Percentiles rank a stretch among this genome's conserved stretches.
phyloP scores from a whole-genome alignment of 208 protist genomes.

The Wallacemonas collosoma region DNA sequence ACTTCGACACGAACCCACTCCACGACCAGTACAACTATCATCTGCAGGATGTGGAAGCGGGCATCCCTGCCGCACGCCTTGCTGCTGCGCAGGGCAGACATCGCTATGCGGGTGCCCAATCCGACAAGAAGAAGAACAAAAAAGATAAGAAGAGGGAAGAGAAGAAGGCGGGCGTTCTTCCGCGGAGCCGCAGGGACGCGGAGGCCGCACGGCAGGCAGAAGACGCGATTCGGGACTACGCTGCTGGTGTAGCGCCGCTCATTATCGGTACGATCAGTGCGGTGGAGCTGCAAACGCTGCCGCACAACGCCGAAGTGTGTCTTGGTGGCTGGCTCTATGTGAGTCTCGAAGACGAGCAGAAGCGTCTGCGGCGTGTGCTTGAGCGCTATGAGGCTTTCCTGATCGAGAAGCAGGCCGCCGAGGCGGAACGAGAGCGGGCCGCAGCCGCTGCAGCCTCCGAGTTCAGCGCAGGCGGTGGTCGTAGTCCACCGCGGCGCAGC shows the following conservation, averaged over 20 bases:
- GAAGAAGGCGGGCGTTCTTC: neutral
- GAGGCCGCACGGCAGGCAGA: neutral
- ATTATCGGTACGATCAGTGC: conserved; percentile 60
- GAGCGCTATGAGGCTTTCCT: conserved; percentile 25
- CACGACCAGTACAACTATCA: conserved; percentile 17
- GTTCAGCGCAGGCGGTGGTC: neutral
- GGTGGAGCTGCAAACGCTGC: conserved; percentile 50
- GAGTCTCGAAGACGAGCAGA: conserved; percentile 65
- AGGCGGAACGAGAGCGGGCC: neutral
- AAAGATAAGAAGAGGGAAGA: neutral
- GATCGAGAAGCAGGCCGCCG: conserved; percentile 18
- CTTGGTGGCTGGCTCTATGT: conserved; percentile 66
- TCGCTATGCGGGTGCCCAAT: neutral
- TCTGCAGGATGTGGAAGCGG: neutral
- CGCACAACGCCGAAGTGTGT: conserved; percentile 59
- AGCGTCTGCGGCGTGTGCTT: conserved; percentile 41
- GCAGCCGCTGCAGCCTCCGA: neutral
- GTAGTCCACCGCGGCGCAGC: conserved; percentile 1
- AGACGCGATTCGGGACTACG: neutral
- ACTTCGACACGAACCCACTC: conserved; percentile 10
- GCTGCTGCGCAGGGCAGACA: conserved; percentile 5
- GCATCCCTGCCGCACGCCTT: conserved; percentile 1
- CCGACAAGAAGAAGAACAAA: neutral
- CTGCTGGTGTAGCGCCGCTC: conserved; percentile 35
- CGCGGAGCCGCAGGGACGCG: neutral